Conservation (phyloP, 768 basidiomycete species). For the Ramaria rubella region DNA sequence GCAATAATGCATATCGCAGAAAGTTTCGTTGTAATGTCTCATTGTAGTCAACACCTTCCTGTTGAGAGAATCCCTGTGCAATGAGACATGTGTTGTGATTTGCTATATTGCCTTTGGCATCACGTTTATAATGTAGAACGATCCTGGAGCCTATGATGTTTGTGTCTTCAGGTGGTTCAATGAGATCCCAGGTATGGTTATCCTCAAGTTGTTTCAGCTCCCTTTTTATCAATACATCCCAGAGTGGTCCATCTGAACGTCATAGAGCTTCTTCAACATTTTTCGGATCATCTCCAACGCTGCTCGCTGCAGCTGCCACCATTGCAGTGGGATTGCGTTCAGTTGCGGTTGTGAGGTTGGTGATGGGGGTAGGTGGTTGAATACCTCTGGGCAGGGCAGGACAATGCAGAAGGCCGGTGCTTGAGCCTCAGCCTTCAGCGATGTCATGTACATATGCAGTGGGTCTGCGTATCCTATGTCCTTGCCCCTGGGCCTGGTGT, state of each 20-base stretch:
- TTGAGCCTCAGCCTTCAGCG: too few species aligned
- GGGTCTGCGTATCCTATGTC: too few species aligned
- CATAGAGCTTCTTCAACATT: conserved; percentile 8
- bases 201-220: too few species aligned
- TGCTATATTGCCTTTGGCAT: conserved; percentile 27
- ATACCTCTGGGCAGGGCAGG: too few species aligned
- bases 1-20: conserved; percentile 20
- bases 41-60: conserved; percentile 32
- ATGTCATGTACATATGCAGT: too few species aligned
- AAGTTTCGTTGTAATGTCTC: conserved; percentile 33
- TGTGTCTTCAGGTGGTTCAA: conserved; percentile 19
- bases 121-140: conserved; percentile 38
- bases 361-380: too few species aligned
- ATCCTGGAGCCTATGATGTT: conserved; percentile 33
- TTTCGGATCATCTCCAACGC: too few species aligned
- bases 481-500: too few species aligned
- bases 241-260: conserved; percentile 11
- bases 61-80: conserved; percentile 36
- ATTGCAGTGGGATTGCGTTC: too few species aligned
- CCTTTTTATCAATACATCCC: too few species aligned
- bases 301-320: neutral
- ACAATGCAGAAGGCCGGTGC: too few species aligned
- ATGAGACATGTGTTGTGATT: conserved; percentile 39
- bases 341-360: too few species aligned
- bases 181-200: conserved; percentile 29